phyloP scores from a whole-genome alignment of 148 eudicot genomes.

The Agrostemma githago region DNA sequence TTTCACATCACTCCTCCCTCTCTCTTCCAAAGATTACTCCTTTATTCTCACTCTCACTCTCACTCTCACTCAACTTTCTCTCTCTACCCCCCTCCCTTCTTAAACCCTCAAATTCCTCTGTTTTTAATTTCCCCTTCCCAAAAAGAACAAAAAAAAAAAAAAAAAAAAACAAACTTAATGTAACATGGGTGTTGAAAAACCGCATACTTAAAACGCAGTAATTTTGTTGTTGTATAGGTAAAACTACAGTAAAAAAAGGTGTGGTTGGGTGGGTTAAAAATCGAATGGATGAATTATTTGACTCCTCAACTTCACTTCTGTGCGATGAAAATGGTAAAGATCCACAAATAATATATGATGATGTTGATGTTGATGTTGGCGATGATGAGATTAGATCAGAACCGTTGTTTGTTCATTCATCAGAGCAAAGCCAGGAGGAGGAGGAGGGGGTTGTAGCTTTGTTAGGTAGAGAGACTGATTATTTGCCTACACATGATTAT shows the following conservation, averaged over 20 bases:
- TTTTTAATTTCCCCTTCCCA: neutral
- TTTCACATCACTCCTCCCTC: neutral
- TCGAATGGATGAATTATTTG: slow-evolving; percentile 51
- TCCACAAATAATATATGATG: slow-evolving; percentile 22
- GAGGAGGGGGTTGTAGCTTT: slow-evolving; percentile 39
- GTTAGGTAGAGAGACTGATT: slow-evolving; percentile 51
- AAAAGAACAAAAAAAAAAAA: no score
- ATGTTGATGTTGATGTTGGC: neutral
- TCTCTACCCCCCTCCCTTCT: slow-evolving; percentile 8
- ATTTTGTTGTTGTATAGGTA: neutral
- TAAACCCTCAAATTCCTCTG: slow-evolving; percentile 13
- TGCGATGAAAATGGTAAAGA: slow-evolving; percentile 41
- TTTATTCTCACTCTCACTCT: neutral
- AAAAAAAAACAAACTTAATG: no score
- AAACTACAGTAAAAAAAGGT: neutral
- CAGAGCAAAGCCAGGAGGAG: slow-evolving; percentile 45
- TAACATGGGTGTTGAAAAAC: no score
- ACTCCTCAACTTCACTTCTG: slow-evolving; percentile 32
- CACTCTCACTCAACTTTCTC: neutral
- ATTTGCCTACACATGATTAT: slow-evolving; percentile 58
- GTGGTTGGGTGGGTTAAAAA: slow-evolving; percentile 14
- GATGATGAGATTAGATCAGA: slow-evolving; percentile 29
- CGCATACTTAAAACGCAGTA: no score
- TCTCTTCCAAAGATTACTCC: slow-evolving; percentile 14
- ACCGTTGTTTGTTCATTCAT: slow-evolving; percentile 25